Percentiles rank a stretch among this genome's conserved stretches.
Conservation (phyloP, 805 yeast species). For the Suhomyces sp. region DNA sequence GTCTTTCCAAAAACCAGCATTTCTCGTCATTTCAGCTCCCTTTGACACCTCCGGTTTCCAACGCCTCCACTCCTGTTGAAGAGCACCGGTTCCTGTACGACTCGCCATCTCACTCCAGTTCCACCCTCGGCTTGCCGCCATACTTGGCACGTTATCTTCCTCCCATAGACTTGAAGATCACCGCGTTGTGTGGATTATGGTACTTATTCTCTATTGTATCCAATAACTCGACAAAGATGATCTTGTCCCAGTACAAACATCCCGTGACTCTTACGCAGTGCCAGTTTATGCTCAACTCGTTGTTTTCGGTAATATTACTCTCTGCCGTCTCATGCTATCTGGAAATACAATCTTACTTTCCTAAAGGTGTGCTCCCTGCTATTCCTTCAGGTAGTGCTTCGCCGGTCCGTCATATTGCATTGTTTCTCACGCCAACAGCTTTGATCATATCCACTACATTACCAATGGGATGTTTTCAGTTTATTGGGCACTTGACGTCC, state of each 20-base stretch:
- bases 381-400: slow-evolving; percentile 14
- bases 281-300: slow-evolving; percentile 74
- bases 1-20: slow-evolving; percentile 9
- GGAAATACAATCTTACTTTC: slow-evolving; percentile 28
- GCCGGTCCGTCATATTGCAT: slow-evolving; percentile 18
- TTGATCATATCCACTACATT: slow-evolving; percentile 62
- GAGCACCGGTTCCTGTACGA: slow-evolving; percentile 12
- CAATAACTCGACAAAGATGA: slow-evolving; percentile 75
- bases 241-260: slow-evolving; percentile 63
- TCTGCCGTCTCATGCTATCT: slow-evolving; percentile 28
- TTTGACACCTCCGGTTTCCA: slow-evolving; percentile 35
- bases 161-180: slow-evolving; percentile 21
- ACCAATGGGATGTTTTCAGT: slow-evolving; percentile 95
- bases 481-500: slow-evolving; percentile 84
- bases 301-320: slow-evolving; percentile 51
- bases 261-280: slow-evolving; percentile 89
- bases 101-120: not conserved
- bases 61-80: slow-evolving; percentile 28
- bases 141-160: slow-evolving; percentile 14
- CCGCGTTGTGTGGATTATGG: slow-evolving; percentile 67
- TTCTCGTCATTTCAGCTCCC: slow-evolving; percentile 20
- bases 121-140: not conserved
- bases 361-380: slow-evolving; percentile 49
- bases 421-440: slow-evolving; percentile 53
- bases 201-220: slow-evolving; percentile 77